These are phyloP conservation scores for Prorocentrum cordatum DNA, from an alignment of 169 alveolate genomes.

Conservation along the genomic window DNA sequence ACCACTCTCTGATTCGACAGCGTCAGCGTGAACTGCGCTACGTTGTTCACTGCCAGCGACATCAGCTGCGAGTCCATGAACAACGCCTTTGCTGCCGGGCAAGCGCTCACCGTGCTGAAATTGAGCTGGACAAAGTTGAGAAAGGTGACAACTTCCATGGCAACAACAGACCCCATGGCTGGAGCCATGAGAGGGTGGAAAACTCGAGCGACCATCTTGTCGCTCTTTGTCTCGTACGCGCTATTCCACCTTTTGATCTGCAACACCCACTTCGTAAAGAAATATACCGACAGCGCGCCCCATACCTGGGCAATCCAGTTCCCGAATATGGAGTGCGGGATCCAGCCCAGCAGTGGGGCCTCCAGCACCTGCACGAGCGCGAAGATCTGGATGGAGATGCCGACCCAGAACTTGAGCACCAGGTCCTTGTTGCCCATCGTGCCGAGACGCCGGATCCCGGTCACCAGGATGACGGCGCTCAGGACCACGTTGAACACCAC, in stretches of 20 bases:
- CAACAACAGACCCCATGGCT: conserved; percentile 41
- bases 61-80: conserved; percentile 28
- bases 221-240: conserved; percentile 34
- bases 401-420: conserved; percentile 33
- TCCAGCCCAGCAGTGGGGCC: conserved; percentile 31
- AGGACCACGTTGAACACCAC: conserved; percentile 19
- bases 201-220: conserved; percentile 21
- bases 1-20: conserved; percentile 35
- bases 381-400: conserved; percentile 41
- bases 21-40: conserved; percentile 43
- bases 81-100: conserved; percentile 17
- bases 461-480: conserved; percentile 6
- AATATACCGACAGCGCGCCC: conserved; percentile 15
- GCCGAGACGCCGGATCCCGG: conserved; percentile 8
- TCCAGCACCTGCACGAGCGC: conserved; percentile 26
- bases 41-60: conserved; percentile 35
- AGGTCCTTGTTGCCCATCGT: conserved; percentile 11
- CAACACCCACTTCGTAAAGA: conserved; percentile 19
- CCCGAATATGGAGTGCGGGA: conserved; percentile 15
- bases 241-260: conserved; percentile 40
- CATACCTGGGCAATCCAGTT: conserved; percentile 25
- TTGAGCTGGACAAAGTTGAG: conserved; percentile 19
- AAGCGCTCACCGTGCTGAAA: conserved; percentile 2
- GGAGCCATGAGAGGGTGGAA: conserved; percentile 47
- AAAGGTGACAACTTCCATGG: background rate